Base-by-base conservation (phyloP, 768 basidiomycete species). In the Boletus bicolor region DNA sequence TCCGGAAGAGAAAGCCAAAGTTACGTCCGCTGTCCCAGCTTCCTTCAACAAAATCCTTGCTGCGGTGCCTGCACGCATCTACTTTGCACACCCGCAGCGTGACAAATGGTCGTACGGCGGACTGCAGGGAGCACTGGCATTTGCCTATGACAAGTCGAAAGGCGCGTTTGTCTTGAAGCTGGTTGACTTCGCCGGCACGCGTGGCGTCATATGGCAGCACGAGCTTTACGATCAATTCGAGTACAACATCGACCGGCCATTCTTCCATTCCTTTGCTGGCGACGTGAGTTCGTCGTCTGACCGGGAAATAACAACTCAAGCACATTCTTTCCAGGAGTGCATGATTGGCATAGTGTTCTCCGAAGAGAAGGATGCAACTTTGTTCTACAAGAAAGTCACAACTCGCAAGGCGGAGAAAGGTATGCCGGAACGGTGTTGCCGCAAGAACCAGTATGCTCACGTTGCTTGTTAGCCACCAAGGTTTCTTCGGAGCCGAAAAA, bases 311-410 rank as follows among this genome's bases (percentile, higher is more conserved):
- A 21, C 14, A 4, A 14, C 54, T 55, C 49, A 62, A 12, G 10
- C 58, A 52, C 28, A 28, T 21, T 24, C 24, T 26, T 59, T 8
- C 1, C 68, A 97, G 94, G 81, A 87, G 58, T 92, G 91, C 65
- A 91, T 91, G 85, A 82, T 98, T 62, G 94, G 91, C 3, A 79
- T 98, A 55, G 91, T 95, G 32, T 98, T 97, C 64, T 81, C 89
- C 3, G 85, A 92, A 42, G 92, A 95, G 70, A 71, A 77, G 5
- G 96, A 98, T 61, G 96, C 94, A 1, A 85, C 84, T 66, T 73
- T 81, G 11, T 85, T 98, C 56, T 83, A 82, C 76, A 97, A 98
- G 75, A 96, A 92, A 67, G 86, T 96, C 6, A 80, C 75, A 1
- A 73, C 71, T 19, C 82, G 82, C 59, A 93, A 92, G 71, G 78